Evolutionary conservation across 805 yeast genomes (phyloP).

Genomic region (Tetrapisispora nanseiensis): DNA sequence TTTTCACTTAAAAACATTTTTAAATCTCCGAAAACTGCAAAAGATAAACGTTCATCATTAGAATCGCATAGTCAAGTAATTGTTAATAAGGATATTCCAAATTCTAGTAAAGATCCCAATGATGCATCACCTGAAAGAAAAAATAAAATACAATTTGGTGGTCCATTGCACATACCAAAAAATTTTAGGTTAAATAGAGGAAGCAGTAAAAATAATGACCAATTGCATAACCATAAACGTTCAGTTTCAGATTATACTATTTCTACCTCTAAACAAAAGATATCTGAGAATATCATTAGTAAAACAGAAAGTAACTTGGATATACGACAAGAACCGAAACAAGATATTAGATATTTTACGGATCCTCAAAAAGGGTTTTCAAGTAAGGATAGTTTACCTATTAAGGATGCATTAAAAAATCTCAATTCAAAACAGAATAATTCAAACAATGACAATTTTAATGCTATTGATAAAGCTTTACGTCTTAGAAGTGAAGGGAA

Average conservation of each 20-base stretch:
- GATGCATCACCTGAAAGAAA: not conserved
- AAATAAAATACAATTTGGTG: not conserved
- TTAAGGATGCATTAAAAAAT: too few species aligned
- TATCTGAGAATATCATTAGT: not conserved
- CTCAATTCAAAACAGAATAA: not conserved
- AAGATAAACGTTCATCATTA: not conserved
- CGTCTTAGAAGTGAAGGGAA: conserved; percentile 48
- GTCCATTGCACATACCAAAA: conserved; percentile 1
- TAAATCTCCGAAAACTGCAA: conserved; percentile 21
- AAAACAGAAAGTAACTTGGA: not conserved
- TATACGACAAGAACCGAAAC: not conserved
- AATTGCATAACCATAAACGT: not conserved
- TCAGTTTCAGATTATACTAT: conserved; percentile 1
- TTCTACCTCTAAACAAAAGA: not conserved
- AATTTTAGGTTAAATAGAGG: not conserved
- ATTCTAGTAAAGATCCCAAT: not conserved
- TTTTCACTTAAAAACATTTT: conserved; percentile 26
- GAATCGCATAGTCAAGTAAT: not conserved
- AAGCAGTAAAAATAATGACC: not conserved
- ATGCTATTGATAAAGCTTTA: conserved; percentile 28
- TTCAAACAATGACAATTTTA: not conserved
- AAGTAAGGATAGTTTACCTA: not conserved
- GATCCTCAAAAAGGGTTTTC: not conserved
- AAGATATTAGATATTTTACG: not conserved
- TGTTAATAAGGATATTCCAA: not conserved